Evolutionary conservation across 1,284 basidiomycete species (phyloP), one percentile per base, ranked within the genome.

Genomic region (Coniferiporia sulphurascens): DNA sequence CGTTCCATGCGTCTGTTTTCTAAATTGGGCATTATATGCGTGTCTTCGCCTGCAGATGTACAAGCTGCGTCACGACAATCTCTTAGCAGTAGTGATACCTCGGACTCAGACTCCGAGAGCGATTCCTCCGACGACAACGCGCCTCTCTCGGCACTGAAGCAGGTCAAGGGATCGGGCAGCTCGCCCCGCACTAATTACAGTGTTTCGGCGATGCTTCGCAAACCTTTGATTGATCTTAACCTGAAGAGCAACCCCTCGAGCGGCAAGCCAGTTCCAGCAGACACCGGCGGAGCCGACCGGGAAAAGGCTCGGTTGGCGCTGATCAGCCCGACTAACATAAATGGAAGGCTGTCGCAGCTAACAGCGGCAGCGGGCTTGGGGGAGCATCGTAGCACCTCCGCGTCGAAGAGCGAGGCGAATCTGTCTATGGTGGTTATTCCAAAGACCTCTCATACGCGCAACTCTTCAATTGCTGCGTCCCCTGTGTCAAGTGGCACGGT

Each of bases 181-280:
- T 71, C 72, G 64, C 86, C 75, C 65, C 63, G 75, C 66, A 64
- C 74, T 63, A 63, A 74, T 61, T 67, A 63, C 27, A 69, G 61
- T 19, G 69, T 67, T 32, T 48, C 57, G 45, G 49, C 69, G 67
- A 36, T 64, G 66, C 41, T 70, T 72, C 32, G 66, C 68, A 80
- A 78, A 63, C 82, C 82, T 0, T 71, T 83, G 22, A 80, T 83
- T 22, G 81, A 83, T 61, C 76, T 82, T 58, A 73, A 71, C 15
- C 63, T 67, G 9, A 65, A 66, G 48, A 60, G 63, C n/a, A 67
- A 68, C 41, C 72, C 74, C 7, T 51, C 72, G 8, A 61, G 66
- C 7, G 64, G 66, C n/a, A 65, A 65, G 54, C 69, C 69, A 1
- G 57, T 64, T 4, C 38, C 9, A 15, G n/a, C 35, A 34, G 66